Base-by-base conservation (phyloP, 2,329 filamentous ascomycete genomes). In the Akanthomyces muscarius region DNA sequence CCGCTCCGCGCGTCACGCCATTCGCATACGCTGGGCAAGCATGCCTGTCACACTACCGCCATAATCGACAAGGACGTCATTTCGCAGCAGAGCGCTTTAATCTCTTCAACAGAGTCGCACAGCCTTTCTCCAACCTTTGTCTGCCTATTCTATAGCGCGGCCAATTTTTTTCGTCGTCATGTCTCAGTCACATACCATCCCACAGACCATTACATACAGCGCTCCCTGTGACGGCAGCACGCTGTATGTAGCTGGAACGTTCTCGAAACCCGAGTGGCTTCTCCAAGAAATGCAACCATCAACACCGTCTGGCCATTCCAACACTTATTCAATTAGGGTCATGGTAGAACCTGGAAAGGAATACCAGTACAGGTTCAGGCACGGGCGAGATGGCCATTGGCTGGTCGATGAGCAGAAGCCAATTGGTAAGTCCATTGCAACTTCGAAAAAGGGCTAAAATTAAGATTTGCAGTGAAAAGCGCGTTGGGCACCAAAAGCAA, bases 331-430 rank as follows among this genome's bases (percentile, higher is more conserved):
- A 50, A 85, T 85, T 63, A 74, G 80, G 1, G 78, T 91, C 51
- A 72, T 80, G 42, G 78, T 83, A 8, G 77, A 84, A 21, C 77
- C 83, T 25, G 83, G 83, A 25, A 81, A 83, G 53, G 81, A 85
- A 63, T 85, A 91, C 67, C 86, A 90, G 69, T 93, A 92, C 81
- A 92, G 91, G 74, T 89, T 92, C 68, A 83, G 88, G 36, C 77
- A 89, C 42, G 89, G 88, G 11, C 72, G 80, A 23, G 85, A 84
- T 54, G 83, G 90, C 66, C 90, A 86, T 85, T 91, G 89, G 89
- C 78, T 86, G 28, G 73, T 90, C 52, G 85, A 92, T 68, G 86
- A 90, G 63, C 78, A 77, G 51, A 79, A 81, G 61, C 82, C 85
- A 16, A 86, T 80, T 61, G 80, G 88, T 89, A 78, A 67, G 80